These are phyloP conservation scores for Ophiostoma himal-ulmi DNA, from an alignment of 2,329 filamentous ascomycete species.

Conservation along the genomic window DNA sequence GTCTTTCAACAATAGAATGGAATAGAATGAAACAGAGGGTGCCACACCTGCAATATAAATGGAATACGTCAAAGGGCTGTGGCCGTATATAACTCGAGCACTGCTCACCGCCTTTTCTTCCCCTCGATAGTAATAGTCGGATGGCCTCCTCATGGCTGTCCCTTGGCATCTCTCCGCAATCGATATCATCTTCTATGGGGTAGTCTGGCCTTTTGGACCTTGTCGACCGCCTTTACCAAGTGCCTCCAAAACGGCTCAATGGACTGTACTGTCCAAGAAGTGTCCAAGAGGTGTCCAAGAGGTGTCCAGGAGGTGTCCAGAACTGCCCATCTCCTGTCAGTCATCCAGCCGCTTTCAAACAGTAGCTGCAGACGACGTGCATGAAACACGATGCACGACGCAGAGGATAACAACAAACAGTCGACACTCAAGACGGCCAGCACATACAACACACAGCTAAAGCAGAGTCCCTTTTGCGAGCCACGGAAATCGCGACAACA, in stretches of 20 bases:
- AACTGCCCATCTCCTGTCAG: background rate
- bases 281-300: no score
- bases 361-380: background rate
- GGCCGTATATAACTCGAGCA: background rate
- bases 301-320: no score
- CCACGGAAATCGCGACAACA: background rate
- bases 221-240: no score
- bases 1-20: no score
- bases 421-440: no score
- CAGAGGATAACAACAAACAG: background rate
- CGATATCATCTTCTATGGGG: background rate
- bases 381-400: background rate
- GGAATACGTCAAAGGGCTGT: background rate
- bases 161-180: background rate
- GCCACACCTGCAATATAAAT: no score
- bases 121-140: no score
- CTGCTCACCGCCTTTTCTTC: slow-evolving; percentile 1
- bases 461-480: background rate
- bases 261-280: no score
- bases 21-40: background rate
- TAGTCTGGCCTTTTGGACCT: no score
- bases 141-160: background rate
- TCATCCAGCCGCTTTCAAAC: background rate
- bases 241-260: no score
- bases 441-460: background rate